phyloP scores from a whole-genome alignment of 495 filamentous ascomycete genomes.

The Penicillium waksmanii region DNA sequence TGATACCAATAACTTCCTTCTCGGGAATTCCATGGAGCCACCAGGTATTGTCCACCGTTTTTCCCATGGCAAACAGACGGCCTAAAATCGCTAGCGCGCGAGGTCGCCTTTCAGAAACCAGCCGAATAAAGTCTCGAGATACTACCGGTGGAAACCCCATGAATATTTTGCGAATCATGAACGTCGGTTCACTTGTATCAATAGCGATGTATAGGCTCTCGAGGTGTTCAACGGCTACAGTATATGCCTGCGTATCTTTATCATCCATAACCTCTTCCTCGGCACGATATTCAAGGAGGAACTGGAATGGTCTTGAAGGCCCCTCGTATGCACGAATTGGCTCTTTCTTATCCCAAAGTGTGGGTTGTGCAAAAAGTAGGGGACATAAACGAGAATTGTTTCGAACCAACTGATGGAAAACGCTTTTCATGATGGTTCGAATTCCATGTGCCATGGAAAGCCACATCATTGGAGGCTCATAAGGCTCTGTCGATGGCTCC shows the following conservation, averaged over 20 bases:
- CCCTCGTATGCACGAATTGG: neutral
- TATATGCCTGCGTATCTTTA: constrained; percentile 36
- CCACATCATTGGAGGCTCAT: constrained; percentile 28
- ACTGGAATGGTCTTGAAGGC: constrained; percentile 20
- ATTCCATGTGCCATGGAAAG: constrained; percentile 26
- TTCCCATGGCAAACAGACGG: constrained; percentile 42
- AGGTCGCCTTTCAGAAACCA: constrained; percentile 37
- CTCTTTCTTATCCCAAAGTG: constrained; percentile 10
- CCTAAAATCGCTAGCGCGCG: constrained; percentile 40
- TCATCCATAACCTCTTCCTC: constrained; percentile 25
- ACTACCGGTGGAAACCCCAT: constrained; percentile 41
- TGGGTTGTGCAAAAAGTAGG: constrained; percentile 20
- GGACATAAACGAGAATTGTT: constrained; percentile 20
- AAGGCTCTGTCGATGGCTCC: constrained; percentile 19
- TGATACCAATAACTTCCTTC: constrained; percentile 42
- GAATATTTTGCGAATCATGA: constrained; percentile 34
- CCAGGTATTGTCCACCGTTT: constrained; percentile 37
- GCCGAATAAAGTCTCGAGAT: constrained; percentile 33
- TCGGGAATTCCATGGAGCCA: constrained; percentile 45
- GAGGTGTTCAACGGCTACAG: constrained; percentile 35
- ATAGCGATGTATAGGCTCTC: constrained; percentile 35
- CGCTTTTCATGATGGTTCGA: constrained; percentile 18
- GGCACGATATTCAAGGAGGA: constrained; percentile 19
- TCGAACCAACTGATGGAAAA: constrained; percentile 15
- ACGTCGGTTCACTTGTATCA: constrained; percentile 23